Evolutionary conservation across 768 basidiomycete species (phyloP).

Genomic region (Tricholoma sp.): DNA sequence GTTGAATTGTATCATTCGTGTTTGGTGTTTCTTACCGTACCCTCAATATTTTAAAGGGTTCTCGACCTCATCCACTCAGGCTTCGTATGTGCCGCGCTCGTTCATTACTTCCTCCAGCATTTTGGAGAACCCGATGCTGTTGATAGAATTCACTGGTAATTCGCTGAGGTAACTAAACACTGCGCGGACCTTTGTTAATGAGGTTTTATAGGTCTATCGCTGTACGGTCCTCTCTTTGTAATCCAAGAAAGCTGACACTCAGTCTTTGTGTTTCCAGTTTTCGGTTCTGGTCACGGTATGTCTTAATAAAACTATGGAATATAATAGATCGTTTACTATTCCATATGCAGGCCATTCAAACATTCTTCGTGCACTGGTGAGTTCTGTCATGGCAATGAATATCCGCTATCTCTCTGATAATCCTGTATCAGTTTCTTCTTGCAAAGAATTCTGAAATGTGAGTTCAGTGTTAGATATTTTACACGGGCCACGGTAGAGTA

Average conservation of each 20-base stretch:
- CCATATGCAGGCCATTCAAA: slow-evolving; percentile 19
- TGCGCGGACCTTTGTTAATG: not conserved
- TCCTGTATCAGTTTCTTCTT: slow-evolving; percentile 9
- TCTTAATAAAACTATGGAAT: not conserved
- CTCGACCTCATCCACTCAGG: slow-evolving; percentile 16
- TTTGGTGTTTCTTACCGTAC: not conserved
- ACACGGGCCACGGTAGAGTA: not conserved
- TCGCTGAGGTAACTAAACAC: not conserved
- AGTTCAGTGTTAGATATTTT: not conserved
- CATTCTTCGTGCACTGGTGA: slow-evolving; percentile 21
- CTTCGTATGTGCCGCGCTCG: slow-evolving; percentile 16
- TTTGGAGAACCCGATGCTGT: slow-evolving; percentile 10
- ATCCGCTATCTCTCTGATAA: not conserved
- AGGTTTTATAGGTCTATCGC: slow-evolving; percentile 12
- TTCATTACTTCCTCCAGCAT: slow-evolving; percentile 16
- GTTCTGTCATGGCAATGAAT: not conserved
- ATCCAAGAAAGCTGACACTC: not conserved
- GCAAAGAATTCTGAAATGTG: slow-evolving; percentile 12
- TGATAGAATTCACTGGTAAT: slow-evolving; percentile 19
- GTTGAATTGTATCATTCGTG: not conserved
- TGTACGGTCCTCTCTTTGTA: not conserved
- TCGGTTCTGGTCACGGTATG: slow-evolving; percentile 14
- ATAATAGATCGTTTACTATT: not conserved
- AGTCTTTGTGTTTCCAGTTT: slow-evolving; percentile 1
- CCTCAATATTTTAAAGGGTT: slow-evolving; percentile 4